Conservation (phyloP, 805 yeast species). For the Wickerhamiella sergipiensis region DNA sequence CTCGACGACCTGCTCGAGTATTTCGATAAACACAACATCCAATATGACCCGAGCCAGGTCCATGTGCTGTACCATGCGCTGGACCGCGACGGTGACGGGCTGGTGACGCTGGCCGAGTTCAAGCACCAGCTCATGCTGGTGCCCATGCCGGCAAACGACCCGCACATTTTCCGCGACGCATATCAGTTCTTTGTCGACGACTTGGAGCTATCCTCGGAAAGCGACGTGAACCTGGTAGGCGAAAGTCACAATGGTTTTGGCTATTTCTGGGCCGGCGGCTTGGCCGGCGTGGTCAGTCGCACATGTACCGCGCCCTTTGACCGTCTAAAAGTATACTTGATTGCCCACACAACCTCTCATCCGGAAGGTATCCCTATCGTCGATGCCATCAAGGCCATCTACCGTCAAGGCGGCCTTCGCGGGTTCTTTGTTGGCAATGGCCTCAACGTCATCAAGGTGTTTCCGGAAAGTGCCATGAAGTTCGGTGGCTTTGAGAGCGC, state of each 20-base stretch:
- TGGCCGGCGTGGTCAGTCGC: constrained; percentile 90
- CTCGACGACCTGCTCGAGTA: constrained; percentile 37
- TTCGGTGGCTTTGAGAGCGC: constrained; percentile 90
- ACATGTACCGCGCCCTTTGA: constrained; percentile 97
- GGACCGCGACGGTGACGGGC: constrained; percentile 47
- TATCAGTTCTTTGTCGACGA: constrained; percentile 70
- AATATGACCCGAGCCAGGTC: constrained; percentile 39
- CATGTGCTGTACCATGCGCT: constrained; percentile 41
- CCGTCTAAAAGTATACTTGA: constrained; percentile 81
- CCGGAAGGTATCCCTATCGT: constrained; percentile 53
- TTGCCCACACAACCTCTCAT: constrained; percentile 43
- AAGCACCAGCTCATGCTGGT: constrained; percentile 67
- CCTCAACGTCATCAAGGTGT: constrained; percentile 78
- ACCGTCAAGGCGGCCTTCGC: constrained; percentile 75
- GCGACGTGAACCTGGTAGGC: constrained; percentile 75
- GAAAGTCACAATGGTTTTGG: constrained; percentile 77
- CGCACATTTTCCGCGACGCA: constrained; percentile 47
- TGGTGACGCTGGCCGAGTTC: constrained; percentile 74
- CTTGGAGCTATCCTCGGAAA: constrained; percentile 73
- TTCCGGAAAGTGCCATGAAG: constrained; percentile 95
- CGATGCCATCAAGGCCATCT: constrained; percentile 68
- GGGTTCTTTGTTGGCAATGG: constrained; percentile 95
- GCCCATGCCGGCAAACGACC: constrained; percentile 43
- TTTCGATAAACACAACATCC: constrained; percentile 39
- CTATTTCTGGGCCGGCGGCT: constrained; percentile 85